phyloP scores from a whole-genome alignment of 495 filamentous ascomycete genomes.

The Penicillium coffeae region DNA sequence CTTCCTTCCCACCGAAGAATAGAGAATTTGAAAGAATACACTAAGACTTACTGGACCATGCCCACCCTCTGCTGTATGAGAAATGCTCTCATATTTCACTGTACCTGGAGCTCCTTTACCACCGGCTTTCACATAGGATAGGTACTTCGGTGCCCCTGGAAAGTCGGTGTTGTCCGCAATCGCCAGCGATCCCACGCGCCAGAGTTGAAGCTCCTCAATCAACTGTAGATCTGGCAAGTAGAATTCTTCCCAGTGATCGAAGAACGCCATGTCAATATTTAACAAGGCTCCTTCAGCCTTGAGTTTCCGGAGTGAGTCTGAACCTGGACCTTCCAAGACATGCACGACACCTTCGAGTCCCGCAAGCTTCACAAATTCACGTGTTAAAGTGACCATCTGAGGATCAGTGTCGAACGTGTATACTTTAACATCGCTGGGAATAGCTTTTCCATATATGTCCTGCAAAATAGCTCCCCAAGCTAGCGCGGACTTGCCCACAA shows the following conservation, averaged over 20 bases:
- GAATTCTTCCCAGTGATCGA: conserved; percentile 32
- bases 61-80: conserved; percentile 7
- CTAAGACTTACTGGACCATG: conserved; percentile 12
- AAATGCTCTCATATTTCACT: conserved; percentile 21
- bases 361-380: conserved; percentile 23
- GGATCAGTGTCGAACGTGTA: conserved; percentile 33
- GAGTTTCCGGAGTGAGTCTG: conserved; percentile 22
- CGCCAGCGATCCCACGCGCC: conserved; percentile 17
- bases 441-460: conserved; percentile 17
- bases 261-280: conserved; percentile 31
- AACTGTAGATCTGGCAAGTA: conserved; percentile 31
- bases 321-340: conserved; percentile 26
- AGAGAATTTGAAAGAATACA: too few relatives aligned
- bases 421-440: conserved; percentile 15
- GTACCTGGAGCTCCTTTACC: conserved; percentile 12
- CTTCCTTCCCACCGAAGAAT: too few relatives aligned
- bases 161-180: conserved; percentile 18
- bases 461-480: conserved; percentile 29
- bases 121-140: conserved; percentile 26
- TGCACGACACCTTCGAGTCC: conserved; percentile 26
- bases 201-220: conserved; percentile 23
- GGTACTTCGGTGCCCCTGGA: conserved; percentile 25
- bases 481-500: conserved; percentile 30
- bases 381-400: conserved; percentile 18
- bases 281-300: conserved; percentile 18